Conservation (phyloP, 106 monocot species). For the Allium sativum region DNA sequence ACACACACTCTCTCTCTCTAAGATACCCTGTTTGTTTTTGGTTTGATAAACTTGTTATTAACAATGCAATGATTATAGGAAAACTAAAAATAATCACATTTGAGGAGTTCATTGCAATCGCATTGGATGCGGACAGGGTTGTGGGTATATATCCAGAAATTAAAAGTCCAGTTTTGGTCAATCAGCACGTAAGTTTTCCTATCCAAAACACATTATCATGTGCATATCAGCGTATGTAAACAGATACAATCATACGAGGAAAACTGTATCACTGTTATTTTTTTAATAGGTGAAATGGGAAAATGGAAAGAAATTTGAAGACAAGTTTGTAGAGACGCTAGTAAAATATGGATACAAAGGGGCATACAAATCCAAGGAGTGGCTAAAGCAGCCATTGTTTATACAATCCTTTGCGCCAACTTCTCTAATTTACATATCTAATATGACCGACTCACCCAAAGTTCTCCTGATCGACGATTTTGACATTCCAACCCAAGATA, state of each 20-base stretch:
- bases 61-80: conserved; percentile 24
- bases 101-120: conserved; percentile 86
- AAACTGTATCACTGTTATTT: background rate
- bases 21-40: background rate
- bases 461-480: conserved; percentile 73
- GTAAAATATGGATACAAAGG: conserved; percentile 88
- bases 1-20: too few relatives aligned
- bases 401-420: conserved; percentile 97
- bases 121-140: conserved; percentile 64
- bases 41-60: conserved; percentile 5
- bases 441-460: conserved; percentile 84
- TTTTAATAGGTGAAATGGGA: conserved; percentile 77
- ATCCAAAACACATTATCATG: background rate
- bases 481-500: conserved; percentile 67
- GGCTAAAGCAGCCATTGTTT: conserved; percentile 75
- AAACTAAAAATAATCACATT: conserved; percentile 78
- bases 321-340: conserved; percentile 78
- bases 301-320: conserved; percentile 78
- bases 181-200: conserved; percentile 65
- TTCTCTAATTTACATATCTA: conserved; percentile 72
- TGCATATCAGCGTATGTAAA: background rate
- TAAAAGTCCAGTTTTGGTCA: conserved; percentile 83
- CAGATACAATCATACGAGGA: background rate
- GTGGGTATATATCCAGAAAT: conserved; percentile 98
- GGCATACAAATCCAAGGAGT: conserved; percentile 65